Conservation (phyloP, 2,329 filamentous ascomycete genomes). For the Plenodomus biglobosus region DNA sequence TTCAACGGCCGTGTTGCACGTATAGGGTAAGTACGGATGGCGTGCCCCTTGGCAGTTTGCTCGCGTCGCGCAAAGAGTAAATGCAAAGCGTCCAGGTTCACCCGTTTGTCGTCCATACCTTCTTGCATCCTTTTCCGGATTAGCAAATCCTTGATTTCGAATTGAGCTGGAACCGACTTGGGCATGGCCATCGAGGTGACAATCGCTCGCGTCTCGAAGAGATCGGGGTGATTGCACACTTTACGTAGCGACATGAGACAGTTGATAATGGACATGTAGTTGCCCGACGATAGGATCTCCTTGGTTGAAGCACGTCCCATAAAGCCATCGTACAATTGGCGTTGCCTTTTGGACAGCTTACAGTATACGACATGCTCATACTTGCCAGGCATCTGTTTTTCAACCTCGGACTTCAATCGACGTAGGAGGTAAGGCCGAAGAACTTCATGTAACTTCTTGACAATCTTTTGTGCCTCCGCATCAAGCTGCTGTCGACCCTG, state of each 20-base stretch:
- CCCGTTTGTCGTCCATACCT: constrained; percentile 61
- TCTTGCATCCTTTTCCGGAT: constrained; percentile 68
- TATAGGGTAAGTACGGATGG: constrained; percentile 42
- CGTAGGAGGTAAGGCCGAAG: constrained; percentile 88
- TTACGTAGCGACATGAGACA: constrained; percentile 97
- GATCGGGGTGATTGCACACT: constrained; percentile 96
- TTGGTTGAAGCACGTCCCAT: constrained; percentile 87
- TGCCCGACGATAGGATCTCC: constrained; percentile 85
- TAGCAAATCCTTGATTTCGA: constrained; percentile 69
- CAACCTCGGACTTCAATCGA: constrained; percentile 91
- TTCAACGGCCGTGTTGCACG: constrained; percentile 71
- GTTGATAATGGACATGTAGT: constrained; percentile 97
- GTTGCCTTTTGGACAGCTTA: constrained; percentile 89
- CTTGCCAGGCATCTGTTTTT: constrained; percentile 98
- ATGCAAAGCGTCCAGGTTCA: constrained; percentile 77
- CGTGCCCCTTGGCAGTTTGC: constrained; percentile 56
- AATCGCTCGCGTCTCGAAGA: constrained; percentile 94
- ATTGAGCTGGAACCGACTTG: constrained; percentile 73
- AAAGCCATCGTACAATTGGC: constrained; percentile 95
- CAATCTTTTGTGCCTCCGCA: constrained; percentile 87
- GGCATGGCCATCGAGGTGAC: constrained; percentile 95
- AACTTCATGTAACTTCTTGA: constrained; percentile 91
- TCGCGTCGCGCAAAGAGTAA: constrained; percentile 74
- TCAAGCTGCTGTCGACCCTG: constrained; percentile 93
- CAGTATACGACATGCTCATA: constrained; percentile 98